Base-by-base conservation (phyloP, 2,329 filamentous ascomycete genomes). In the Pseudogymnoascus sp. region DNA sequence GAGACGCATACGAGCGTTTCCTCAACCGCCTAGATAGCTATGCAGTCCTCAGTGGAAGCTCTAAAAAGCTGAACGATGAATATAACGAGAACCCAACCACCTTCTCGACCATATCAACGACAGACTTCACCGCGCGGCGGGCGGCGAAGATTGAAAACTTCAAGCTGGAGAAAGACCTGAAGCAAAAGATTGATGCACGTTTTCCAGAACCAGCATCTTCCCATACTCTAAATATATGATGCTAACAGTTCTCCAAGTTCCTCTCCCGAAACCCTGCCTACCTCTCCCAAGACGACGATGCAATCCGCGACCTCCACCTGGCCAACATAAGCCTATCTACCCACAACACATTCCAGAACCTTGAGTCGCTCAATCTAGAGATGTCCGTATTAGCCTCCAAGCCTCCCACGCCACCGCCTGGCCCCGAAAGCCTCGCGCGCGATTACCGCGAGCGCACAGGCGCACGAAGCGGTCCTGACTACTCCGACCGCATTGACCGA, bases 311-410 rank as follows among this genome's bases (percentile, higher is more conserved):
- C 66, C 80, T 96, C 31, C 86, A 96, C 71, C 79, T 96, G 28
- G 86, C 92, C 0, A 86, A 91, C 68, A 78, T 96, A 46, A 79
- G 84, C 16, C 87, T 92, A 66, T 85, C 83, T 70, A 84, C 88
- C 2, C 91, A 97, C 75, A 85, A 89, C 72, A 82, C 92, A 4
- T 96, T 97, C 70, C 89, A 95, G 72, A 84, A 87, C 0, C 83
- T 99, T n/a, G 95, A 97, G 75, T 85, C 90, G 16, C 82, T 97
- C 64, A 90, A 89, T 42, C 88, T 91, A 69, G 95, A 99, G 77
- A 75, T 91, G 63, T 86, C 93, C 64, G 89, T 99, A 68, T 80
- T 99, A 14, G 86, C 88, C 1, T 82, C 88, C 69, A 90, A 90
- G 38, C 90, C 89, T 62, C 74, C 82, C 60, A 68, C 78, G 62